Percentiles rank a stretch among this genome's conserved stretches.
These are phyloP conservation scores for Coemansia sp. DNA, from an alignment of 192 early-diverging fungal species.

Conservation along the genomic window DNA sequence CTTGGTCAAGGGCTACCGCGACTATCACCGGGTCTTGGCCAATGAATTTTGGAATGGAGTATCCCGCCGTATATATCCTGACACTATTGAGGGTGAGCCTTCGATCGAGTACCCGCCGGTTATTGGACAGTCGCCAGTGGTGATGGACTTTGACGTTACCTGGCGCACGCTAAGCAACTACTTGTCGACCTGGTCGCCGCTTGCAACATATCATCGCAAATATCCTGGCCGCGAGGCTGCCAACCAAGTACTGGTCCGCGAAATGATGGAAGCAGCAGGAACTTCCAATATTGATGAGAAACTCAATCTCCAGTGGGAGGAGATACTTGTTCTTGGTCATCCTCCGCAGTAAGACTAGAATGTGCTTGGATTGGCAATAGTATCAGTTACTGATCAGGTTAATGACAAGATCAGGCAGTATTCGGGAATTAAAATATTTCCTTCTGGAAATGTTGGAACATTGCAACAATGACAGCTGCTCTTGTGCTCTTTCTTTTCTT, in stretches of 20 bases:
- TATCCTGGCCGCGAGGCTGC: slow-evolving; percentile 19
- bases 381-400: too few species aligned
- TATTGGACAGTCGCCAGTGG: background rate
- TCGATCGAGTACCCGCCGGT: slow-evolving; percentile 5
- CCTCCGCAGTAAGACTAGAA: slow-evolving; percentile 8
- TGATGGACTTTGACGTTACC: slow-evolving; percentile 22
- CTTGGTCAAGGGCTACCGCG: slow-evolving; percentile 21
- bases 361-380: background rate
- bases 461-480: background rate
- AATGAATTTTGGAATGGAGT: slow-evolving; percentile 9
- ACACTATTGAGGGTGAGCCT: slow-evolving; percentile 11
- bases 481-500: background rate
- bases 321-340: slow-evolving; percentile 21
- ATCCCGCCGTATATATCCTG: slow-evolving; percentile 13
- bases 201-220: slow-evolving; percentile 8
- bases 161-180: slow-evolving; percentile 20
- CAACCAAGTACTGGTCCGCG: slow-evolving; percentile 3
- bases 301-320: slow-evolving; percentile 31
- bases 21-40: slow-evolving; percentile 20
- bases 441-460: background rate
- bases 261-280: slow-evolving; percentile 30
- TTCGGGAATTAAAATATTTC: too few species aligned
- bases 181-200: slow-evolving; percentile 22
- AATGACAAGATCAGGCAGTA: too few species aligned
- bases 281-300: slow-evolving; percentile 22